phyloP scores from a whole-genome alignment of 2,329 filamentous ascomycete genomes.

The Botrytis fragariae region DNA sequence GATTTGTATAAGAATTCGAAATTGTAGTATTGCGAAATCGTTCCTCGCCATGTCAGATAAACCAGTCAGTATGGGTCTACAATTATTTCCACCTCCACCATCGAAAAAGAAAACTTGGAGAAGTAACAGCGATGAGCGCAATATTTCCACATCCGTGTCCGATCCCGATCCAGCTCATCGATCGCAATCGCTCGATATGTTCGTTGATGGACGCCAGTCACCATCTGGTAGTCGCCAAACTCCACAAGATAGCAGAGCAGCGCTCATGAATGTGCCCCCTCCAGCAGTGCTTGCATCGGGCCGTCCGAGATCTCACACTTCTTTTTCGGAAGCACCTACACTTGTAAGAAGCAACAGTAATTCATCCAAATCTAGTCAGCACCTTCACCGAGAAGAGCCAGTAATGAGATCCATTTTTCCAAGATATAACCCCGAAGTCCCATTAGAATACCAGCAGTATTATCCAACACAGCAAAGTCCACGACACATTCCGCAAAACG shows the following conservation, averaged over 20 bases:
- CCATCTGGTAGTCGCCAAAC: constrained; percentile 28
- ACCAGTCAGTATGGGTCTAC: constrained; percentile 35
- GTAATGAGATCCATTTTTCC: constrained; percentile 73
- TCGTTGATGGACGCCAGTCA: constrained; percentile 25
- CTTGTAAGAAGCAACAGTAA: constrained; percentile 50
- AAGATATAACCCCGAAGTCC: constrained; percentile 65
- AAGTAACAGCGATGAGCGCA: constrained; percentile 33
- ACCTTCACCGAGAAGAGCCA: constrained; percentile 46
- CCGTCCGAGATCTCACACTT: constrained; percentile 47
- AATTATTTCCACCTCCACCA: constrained; percentile 38
- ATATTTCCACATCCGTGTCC: constrained; percentile 30
- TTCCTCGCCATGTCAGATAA: constrained; percentile 31
- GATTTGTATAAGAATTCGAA: constrained; percentile 11
- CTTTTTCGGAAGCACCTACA: constrained; percentile 51
- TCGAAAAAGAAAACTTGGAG: constrained; percentile 32
- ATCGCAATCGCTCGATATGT: constrained; percentile 28
- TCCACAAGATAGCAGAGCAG: constrained; percentile 23
- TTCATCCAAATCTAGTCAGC: constrained; percentile 55
- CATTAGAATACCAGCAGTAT: constrained; percentile 67
- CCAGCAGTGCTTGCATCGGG: constrained; percentile 33
- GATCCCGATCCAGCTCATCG: constrained; percentile 28
- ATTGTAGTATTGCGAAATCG: constrained; percentile 6
- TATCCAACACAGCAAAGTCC: constrained; percentile 65
- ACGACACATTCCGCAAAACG: constrained; percentile 59
- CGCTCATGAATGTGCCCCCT: constrained; percentile 31